Base-by-base conservation (phyloP, 768 basidiomycete species). In the Hygrocybe punicea region DNA sequence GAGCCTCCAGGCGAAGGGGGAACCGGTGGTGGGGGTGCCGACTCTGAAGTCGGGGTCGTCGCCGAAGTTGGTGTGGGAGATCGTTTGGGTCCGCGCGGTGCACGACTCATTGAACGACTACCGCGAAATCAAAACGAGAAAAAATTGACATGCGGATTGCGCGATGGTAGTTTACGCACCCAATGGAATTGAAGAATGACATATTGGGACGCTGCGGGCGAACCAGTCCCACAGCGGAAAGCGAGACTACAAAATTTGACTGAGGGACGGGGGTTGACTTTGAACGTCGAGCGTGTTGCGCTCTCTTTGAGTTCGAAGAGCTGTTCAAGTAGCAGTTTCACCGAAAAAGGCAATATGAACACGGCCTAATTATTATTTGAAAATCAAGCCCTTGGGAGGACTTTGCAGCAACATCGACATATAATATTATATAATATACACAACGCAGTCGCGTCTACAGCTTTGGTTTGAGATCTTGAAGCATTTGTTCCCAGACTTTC, bases 111-210 rank as follows among this genome's bases (percentile, higher is more conserved):
- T n/a, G 86, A 85, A 56, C 89, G 84, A 57, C 88, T 89, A 64
- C 3, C 60, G 33, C 5, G 17, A 9, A 52, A 47, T 35, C 19
- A 54, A 53, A 16, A 44, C n/a, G 49, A 33, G 24, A 14, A 16
- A 39, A 29, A 1, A 25, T 9, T 39, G 51, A 21, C 37, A n/a
- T 65, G 45, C 67, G 46, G 51, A 42, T 36, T 14, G 37, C 11
- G 21, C 17, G 40, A 17, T 56, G 25, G 39, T 36, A 54, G 33
- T 53, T 37, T 39, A 72, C 84, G 53, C 60, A 90, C 89, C 89
- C 85, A 51, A 91, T 81, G 25, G 86, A 85, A 67, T 90, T 90
- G 76, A 91, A 90, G 74, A 90, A 91, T 33, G 89, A 91, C 89
- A 91, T 90, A 56, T n/a, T n/a, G 10, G 16, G 42, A 37, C 14